Evolutionary conservation across 805 yeast genomes (phyloP).

Genomic region (Kodamaea restingae): DNA sequence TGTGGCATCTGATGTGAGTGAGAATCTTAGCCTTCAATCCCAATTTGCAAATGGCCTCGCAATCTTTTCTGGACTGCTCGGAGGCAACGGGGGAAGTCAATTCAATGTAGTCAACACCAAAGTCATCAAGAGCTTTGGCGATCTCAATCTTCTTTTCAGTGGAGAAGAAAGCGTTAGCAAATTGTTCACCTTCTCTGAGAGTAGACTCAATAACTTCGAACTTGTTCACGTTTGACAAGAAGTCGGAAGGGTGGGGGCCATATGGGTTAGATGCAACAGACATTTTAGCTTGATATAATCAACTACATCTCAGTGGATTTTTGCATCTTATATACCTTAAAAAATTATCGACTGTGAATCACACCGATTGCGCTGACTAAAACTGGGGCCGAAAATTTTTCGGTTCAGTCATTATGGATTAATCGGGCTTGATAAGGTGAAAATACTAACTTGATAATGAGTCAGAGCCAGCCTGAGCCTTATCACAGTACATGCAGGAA

Average conservation of each 20-base stretch:
- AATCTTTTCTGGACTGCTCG: conserved; percentile 87
- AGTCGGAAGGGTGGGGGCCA: conserved; percentile 94
- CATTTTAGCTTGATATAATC: conserved; percentile 6
- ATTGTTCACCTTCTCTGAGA: conserved; percentile 97
- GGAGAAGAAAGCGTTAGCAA: conserved; percentile 93
- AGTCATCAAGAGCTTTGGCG: conserved; percentile 94
- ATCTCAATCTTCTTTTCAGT: conserved; percentile 95
- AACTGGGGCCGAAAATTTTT: conserved; percentile 1
- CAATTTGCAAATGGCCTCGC: conserved; percentile 97
- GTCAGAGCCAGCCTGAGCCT: conserved; percentile 1
- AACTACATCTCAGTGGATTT: neutral
- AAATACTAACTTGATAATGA: neutral
- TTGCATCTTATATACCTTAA: conserved; percentile 2
- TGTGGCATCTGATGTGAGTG: conserved; percentile 96
- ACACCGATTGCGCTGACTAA: conserved; percentile 5
- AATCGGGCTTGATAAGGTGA: neutral
- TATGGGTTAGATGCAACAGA: conserved; percentile 60
- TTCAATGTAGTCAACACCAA: conserved; percentile 97
- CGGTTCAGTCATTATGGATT: neutral
- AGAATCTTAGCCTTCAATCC: conserved; percentile 94
- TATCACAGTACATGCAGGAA: conserved; percentile 1
- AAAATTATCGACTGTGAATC: conserved; percentile 2
- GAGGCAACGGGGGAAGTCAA: conserved; percentile 97
- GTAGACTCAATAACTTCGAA: conserved; percentile 95
- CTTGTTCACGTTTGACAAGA: conserved; percentile 77